Conservation (phyloP, 192 early-diverging fungal species). For the Dissophora globulifera region DNA sequence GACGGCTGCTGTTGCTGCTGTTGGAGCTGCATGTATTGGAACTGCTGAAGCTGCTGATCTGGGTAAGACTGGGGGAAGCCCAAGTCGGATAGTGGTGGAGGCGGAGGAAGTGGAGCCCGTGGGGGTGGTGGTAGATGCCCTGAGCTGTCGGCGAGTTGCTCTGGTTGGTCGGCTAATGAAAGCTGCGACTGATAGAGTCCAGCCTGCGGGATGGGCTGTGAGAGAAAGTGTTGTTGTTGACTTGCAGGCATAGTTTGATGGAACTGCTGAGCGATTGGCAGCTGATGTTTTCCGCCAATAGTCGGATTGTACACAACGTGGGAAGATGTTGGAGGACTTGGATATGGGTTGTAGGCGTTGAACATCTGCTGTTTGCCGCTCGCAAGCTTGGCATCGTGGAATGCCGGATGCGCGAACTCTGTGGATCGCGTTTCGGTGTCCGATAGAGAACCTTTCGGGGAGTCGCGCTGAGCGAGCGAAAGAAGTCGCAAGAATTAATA, state of each 20-base stretch:
- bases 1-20: neutral
- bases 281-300: neutral
- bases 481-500: neutral
- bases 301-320: neutral
- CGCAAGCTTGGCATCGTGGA: conserved; percentile 5
- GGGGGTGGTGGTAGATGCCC: too few species aligned
- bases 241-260: neutral
- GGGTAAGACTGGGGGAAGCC: conserved; percentile 7
- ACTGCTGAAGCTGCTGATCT: neutral
- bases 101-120: conserved; percentile 5
- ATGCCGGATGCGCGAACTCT: conserved; percentile 8
- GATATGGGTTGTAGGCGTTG: conserved; percentile 13
- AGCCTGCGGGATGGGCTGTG: conserved; percentile 4
- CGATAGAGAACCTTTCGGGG: neutral
- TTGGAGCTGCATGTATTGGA: too few species aligned
- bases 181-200: neutral
- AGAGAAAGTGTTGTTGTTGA: conserved; percentile 13
- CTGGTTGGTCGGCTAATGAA: too few species aligned
- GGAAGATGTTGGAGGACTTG: conserved; percentile 13
- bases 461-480: conserved; percentile 3
- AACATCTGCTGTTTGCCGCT: neutral
- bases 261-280: neutral
- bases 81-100: conserved; percentile 1
- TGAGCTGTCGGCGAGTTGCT: too few species aligned
- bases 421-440: conserved; percentile 2